A percentile compares a stretch with the other conserved stretches of the same genome.
These are phyloP conservation scores for Leptographium lundbergii DNA, from an alignment of 2,329 filamentous ascomycete species.

Conservation along the genomic window DNA sequence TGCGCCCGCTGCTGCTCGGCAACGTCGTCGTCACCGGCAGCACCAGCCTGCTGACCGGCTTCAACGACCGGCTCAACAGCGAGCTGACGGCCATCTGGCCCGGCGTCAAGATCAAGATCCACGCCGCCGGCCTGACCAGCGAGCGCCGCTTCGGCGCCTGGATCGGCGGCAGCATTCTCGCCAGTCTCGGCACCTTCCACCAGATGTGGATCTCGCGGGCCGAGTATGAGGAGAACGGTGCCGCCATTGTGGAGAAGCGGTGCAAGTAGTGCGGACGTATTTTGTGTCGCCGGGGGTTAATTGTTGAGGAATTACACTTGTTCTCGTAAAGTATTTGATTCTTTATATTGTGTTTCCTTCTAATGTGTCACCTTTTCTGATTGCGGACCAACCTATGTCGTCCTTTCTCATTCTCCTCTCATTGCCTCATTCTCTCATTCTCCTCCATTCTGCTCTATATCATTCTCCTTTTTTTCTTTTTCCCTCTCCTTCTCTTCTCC, in stretches of 20 bases:
- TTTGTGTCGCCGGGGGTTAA: neutral
- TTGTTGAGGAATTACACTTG: too few relatives aligned
- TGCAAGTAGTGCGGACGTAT: conserved; percentile 62
- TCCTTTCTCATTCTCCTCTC: too few relatives aligned
- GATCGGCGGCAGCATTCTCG: conserved; percentile 93
- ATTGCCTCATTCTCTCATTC: too few relatives aligned
- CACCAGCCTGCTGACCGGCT: conserved; percentile 75
- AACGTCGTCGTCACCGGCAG: conserved; percentile 93
- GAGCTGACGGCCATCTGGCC: conserved; percentile 77
- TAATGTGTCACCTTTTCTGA: too few relatives aligned
- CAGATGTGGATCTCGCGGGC: conserved; percentile 99
- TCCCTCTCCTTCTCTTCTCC: neutral
- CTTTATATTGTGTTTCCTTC: too few relatives aligned
- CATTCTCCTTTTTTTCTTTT: neutral
- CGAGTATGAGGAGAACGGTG: conserved; percentile 93
- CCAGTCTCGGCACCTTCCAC: conserved; percentile 92
- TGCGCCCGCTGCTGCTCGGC: conserved; percentile 67
- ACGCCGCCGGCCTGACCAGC: conserved; percentile 72
- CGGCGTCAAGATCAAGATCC: conserved; percentile 73
- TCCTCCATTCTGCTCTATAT: neutral
- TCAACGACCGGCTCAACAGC: conserved; percentile 78
- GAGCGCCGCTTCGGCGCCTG: conserved; percentile 85
- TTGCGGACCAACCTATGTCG: too few relatives aligned
- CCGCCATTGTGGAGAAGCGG: conserved; percentile 83
- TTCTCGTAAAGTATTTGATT: too few relatives aligned